phyloP scores from a whole-genome alignment of 208 protist species.

The Acanthamoeba lenticulata region DNA sequence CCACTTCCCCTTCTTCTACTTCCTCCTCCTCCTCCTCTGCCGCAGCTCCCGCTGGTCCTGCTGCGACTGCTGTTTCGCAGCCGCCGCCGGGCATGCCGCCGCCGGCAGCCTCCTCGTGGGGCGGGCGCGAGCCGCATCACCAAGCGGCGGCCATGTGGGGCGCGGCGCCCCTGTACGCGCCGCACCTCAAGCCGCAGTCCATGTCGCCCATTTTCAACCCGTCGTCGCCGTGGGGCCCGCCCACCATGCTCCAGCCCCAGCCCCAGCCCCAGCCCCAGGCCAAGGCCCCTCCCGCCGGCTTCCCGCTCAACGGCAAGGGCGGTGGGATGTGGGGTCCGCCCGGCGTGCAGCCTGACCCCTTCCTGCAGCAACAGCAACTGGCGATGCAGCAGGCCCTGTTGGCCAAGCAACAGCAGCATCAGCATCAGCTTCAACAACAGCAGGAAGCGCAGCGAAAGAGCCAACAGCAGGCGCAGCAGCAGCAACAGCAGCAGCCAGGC shows the following conservation, averaged over 20 bases:
- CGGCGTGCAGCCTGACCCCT: neutral
- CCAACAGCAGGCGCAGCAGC: neutral
- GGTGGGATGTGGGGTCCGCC: neutral
- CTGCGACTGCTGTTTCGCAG: neutral
- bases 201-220: conserved; percentile 49
- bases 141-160: neutral
- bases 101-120: no score
- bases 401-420: neutral
- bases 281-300: neutral
- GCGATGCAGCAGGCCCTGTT: neutral
- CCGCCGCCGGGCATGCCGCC: no score
- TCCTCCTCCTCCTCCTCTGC: no score
- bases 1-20: neutral
- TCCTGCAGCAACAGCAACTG: neutral
- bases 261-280: neutral
- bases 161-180: neutral
- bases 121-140: no score
- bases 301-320: neutral
- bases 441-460: neutral
- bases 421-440: neutral
- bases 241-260: neutral
- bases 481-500: neutral
- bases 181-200: neutral
- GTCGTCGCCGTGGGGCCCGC: conserved; percentile 27
- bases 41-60: no score